These are phyloP conservation scores for Alternaria sp. DNA, from an alignment of 2,329 filamentous ascomycete genomes.

Conservation along the genomic window DNA sequence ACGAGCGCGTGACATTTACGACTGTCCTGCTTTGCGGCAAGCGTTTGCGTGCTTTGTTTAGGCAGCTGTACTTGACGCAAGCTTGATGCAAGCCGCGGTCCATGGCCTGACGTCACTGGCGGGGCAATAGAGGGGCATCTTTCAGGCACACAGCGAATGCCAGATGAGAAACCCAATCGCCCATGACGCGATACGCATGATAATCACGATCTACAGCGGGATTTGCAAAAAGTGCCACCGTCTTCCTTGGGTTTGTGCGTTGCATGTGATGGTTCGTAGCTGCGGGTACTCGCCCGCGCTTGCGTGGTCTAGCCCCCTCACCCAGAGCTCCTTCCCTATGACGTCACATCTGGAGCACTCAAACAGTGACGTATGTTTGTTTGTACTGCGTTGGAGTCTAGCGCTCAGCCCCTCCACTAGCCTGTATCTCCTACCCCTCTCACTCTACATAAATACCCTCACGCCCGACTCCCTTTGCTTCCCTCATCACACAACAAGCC, in stretches of 20 bases:
- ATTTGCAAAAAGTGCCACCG: conserved; percentile 16
- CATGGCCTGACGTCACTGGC: conserved; percentile 11
- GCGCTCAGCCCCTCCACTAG: conserved; percentile 12
- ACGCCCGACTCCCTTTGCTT: conserved; percentile 12
- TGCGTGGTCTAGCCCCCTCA: conserved; percentile 13
- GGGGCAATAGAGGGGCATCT: conserved; percentile 15
- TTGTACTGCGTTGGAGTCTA: conserved; percentile 4
- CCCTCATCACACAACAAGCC: conserved; percentile 26
- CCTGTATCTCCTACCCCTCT: conserved; percentile 6
- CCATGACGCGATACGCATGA: conserved; percentile 23
- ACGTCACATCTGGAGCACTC: conserved; percentile 6
- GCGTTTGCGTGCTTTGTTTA: conserved; percentile 18
- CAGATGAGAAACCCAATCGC: conserved; percentile 2
- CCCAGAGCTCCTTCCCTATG: conserved; percentile 3
- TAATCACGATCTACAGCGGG: conserved; percentile 24
- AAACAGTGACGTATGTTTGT: conserved; percentile 10
- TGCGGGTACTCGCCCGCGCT: conserved; percentile 1
- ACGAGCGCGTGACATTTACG: conserved; percentile 18
- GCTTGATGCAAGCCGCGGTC: conserved; percentile 2
- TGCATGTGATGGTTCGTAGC: conserved; percentile 13
- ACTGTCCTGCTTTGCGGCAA: conserved; percentile 9
- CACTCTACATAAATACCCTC: conserved; percentile 27
- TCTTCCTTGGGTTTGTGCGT: conserved; percentile 11
- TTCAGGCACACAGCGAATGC: conserved; percentile 19
- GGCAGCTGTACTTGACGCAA: not conserved